Conservation (phyloP, 768 basidiomycete species). For the Termitomyces sp. region DNA sequence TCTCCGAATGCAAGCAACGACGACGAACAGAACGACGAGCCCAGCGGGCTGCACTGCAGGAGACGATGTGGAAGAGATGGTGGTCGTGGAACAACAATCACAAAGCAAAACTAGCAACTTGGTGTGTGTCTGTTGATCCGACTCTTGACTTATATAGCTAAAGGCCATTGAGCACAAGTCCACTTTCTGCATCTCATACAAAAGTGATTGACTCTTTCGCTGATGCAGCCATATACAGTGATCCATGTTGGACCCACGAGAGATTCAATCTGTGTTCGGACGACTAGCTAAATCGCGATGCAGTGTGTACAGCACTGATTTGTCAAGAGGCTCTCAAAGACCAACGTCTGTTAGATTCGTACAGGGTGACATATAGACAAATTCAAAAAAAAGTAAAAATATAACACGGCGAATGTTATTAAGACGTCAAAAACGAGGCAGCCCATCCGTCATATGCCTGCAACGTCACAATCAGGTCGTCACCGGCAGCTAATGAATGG, state of each 20-base stretch:
- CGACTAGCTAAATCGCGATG: too few species aligned
- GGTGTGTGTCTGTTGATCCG: constrained; percentile 16
- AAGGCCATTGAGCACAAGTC: neutral
- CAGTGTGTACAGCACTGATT: neutral
- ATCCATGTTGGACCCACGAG: neutral
- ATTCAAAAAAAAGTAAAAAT: neutral
- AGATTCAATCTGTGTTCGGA: neutral
- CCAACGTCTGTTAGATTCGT: neutral
- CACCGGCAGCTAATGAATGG: neutral
- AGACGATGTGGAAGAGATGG: neutral
- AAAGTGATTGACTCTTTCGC: neutral
- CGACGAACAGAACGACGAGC: constrained; percentile 4
- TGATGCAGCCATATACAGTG: neutral
- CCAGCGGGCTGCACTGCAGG: neutral
- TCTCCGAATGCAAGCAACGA: constrained; percentile 10
- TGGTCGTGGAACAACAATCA: constrained; percentile 5
- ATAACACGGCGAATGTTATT: neutral
- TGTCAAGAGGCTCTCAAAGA: neutral
- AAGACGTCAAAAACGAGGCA: neutral
- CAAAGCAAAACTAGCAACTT: constrained; percentile 9
- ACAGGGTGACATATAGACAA: neutral
- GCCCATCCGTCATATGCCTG: neutral
- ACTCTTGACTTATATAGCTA: constrained; percentile 11
- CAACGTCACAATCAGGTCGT: neutral
- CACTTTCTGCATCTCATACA: neutral